These are phyloP conservation scores for Petrea volubilis DNA, from an alignment of 257 asterid genomes.

Conservation along the genomic window DNA sequence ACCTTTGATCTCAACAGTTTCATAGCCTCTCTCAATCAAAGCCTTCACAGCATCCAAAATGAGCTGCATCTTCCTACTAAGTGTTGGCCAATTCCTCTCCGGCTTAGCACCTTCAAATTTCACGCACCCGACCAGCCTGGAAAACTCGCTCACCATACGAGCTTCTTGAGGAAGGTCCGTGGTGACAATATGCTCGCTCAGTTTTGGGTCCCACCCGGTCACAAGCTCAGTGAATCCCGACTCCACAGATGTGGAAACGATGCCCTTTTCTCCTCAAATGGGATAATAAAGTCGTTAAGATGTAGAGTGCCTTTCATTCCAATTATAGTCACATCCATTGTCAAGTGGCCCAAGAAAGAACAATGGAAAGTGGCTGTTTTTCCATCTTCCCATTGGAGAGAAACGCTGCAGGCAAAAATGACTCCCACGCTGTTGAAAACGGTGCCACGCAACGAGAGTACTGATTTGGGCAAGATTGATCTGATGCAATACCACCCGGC, in stretches of 20 bases:
- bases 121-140: conserved; percentile 44
- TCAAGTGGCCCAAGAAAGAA: conserved; percentile 61
- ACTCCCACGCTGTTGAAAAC: conserved; percentile 53
- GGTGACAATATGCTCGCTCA: conserved; percentile 42
- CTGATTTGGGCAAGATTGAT: conserved; percentile 70
- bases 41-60: conserved; percentile 71
- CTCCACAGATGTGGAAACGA: conserved; percentile 40
- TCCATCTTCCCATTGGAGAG: conserved; percentile 66
- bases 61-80: conserved; percentile 75
- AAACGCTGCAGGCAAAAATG: conserved; percentile 64
- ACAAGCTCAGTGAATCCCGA: conserved; percentile 41
- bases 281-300: conserved; percentile 60
- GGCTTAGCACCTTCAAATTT: conserved; percentile 47
- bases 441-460: conserved; percentile 47
- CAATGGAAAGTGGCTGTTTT: conserved; percentile 68
- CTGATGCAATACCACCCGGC: conserved; percentile 76
- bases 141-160: conserved; percentile 65
- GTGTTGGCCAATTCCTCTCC: conserved; percentile 61
- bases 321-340: conserved; percentile 57
- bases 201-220: conserved; percentile 52
- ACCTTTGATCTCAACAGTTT: conserved; percentile 38
- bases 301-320: conserved; percentile 62
- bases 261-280: conserved; percentile 51
- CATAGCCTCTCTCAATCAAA: conserved; percentile 64
- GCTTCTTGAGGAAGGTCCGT: conserved; percentile 83